These are phyloP conservation scores for Pisolithus thermaeus DNA, from an alignment of 1,284 basidiomycete genomes.

Conservation along the genomic window DNA sequence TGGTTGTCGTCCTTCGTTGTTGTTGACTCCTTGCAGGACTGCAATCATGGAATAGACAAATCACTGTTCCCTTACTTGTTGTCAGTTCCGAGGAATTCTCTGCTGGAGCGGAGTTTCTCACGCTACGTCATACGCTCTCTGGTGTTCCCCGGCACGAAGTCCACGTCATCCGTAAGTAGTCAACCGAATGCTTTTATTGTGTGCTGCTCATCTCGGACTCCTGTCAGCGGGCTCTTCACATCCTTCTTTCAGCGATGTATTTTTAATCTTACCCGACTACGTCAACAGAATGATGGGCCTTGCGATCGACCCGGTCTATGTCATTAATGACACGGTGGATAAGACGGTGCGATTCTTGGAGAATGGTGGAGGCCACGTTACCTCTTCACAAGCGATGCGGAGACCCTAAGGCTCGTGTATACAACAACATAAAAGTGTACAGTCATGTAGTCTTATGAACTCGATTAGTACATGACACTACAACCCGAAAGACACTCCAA, in stretches of 20 bases:
- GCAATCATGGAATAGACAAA: conserved; percentile 27
- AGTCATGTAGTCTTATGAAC: no score
- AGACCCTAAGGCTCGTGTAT: no score
- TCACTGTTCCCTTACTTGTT: conserved; percentile 31
- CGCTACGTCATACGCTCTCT: conserved; percentile 18
- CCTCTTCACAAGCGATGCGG: no score
- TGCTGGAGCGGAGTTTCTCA: conserved; percentile 24
- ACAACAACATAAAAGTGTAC: no score
- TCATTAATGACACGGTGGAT: conserved; percentile 13
- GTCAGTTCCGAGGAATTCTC: conserved; percentile 37
- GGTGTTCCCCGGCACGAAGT: conserved; percentile 15
- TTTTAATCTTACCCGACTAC: conserved; percentile 59
- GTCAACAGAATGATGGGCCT: conserved; percentile 27
- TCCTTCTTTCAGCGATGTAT: conserved; percentile 52
- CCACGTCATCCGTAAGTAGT: conserved; percentile 16
- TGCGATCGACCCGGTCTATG: conserved; percentile 10
- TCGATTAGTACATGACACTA: background rate
- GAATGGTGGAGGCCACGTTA: background rate
- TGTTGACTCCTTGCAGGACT: conserved; percentile 17
- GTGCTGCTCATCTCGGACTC: background rate
- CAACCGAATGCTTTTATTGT: no score
- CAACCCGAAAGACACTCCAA: conserved; percentile 1
- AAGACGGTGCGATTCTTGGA: conserved; percentile 10
- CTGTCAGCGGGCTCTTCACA: background rate
- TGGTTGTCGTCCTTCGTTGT: background rate